Evolutionary conservation across 805 yeast species (phyloP), one percentile per base, ranked within the genome.

Genomic region (Candida tallmaniae): DNA sequence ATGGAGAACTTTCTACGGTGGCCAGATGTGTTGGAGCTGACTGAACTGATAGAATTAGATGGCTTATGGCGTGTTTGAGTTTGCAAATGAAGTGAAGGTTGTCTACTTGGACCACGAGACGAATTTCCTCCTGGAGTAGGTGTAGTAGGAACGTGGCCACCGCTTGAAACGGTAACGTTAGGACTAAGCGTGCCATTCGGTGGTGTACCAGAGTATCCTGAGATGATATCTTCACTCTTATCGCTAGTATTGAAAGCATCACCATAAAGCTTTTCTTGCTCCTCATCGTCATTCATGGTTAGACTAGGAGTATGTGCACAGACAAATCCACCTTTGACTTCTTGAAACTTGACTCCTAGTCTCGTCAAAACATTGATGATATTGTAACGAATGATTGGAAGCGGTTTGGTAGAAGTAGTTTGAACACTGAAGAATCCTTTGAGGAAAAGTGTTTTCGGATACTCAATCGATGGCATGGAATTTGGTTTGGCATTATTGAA

Each of bases 401-500:
- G 68, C 13, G 96, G 93, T 50, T 87, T 87, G 4, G 96, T 85
- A 2, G 96, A 87, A 0, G 97, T 89, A 1, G 95, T 85, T 61
- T 89, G 96, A 31, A 89, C 97, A 40, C 90, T 80, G 61, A 89
- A 89, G 52, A 90, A 89, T 1, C 97, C 97, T 54, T 88, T 86
- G 56, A 89, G 70, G 65, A 87, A 88, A 45, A 89, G 72, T 2
- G 95, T 89, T 61, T 83, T 83, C 40, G 96, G 95, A 53, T 79
- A 86, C 52, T 89, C 96, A 55, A 90, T 87, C 0, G 96, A 87
- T 18, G 94, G 95, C 96, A 89, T 88, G 11, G 83, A 62, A 36
- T 85, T 86, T 2, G 81, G 76, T 37, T 78, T 74, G 10, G 94
- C 88, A 40, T 63, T 46, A 34, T 64, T 56, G 50, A 60, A 62